Evolutionary conservation across 108 stramenopile genomes (phyloP).

Genomic region (Nitzschia palea): DNA sequence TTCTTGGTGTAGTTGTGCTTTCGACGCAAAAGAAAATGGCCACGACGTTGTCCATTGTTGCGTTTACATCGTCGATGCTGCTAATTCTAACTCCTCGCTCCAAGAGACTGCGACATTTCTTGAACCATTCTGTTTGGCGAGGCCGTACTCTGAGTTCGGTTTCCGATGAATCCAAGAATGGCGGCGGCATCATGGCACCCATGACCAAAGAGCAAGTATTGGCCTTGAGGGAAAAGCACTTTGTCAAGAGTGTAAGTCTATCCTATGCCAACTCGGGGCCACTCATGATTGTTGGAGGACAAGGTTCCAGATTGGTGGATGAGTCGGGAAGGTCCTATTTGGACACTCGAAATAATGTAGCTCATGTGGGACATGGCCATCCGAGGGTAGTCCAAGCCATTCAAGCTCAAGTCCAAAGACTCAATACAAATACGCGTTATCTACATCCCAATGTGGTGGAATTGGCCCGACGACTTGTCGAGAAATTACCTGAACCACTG

Average conservation of each 20-base stretch:
- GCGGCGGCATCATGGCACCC: no score
- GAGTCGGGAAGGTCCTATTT: conserved; percentile 65
- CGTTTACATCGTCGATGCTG: conserved; percentile 4
- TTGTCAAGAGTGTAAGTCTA: conserved; percentile 62
- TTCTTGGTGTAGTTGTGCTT: no score
- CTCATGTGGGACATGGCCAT: conserved; percentile 84
- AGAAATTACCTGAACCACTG: conserved; percentile 63
- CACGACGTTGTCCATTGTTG: conserved; percentile 1
- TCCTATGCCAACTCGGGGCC: conserved; percentile 78
- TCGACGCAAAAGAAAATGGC: no score
- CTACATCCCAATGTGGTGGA: conserved; percentile 81
- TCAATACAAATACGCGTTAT: conserved; percentile 95
- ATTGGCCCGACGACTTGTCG: conserved; percentile 60
- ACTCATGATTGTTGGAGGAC: conserved; percentile 63
- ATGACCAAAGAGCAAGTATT: conserved; percentile 52
- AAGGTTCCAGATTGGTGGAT: conserved; percentile 60
- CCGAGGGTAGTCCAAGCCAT: conserved; percentile 72
- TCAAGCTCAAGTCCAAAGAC: conserved; percentile 51
- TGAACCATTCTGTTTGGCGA: not conserved
- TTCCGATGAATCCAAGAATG: not conserved
- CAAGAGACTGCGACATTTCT: not conserved
- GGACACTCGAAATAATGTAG: conserved; percentile 93
- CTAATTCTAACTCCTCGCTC: not conserved
- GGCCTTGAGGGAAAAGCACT: conserved; percentile 46
- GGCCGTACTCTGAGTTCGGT: not conserved